These are phyloP conservation scores for Amaranthus hypochondriacus DNA, from an alignment of 148 eudicot genomes.

Conservation along the genomic window DNA sequence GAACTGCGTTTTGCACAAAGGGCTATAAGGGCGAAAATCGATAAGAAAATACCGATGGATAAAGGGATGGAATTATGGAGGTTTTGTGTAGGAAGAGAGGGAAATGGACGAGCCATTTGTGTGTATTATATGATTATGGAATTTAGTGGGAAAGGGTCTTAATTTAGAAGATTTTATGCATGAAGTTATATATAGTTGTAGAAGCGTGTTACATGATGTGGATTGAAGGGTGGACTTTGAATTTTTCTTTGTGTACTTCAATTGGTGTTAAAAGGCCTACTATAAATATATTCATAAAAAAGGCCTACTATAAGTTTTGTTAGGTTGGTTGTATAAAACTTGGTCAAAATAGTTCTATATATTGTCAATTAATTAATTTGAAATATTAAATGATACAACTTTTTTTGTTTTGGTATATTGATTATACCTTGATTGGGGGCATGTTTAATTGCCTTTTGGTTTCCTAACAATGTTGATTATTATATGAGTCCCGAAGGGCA, in stretches of 20 bases:
- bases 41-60: slow-evolving; percentile 45
- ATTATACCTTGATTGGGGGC: no score
- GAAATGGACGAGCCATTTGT: slow-evolving; percentile 42
- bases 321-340: slow-evolving; percentile 23
- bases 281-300: background rate
- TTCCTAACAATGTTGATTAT: no score
- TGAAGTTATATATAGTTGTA: background rate
- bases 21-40: slow-evolving; percentile 38
- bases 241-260: background rate
- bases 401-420: no score
- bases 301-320: slow-evolving; percentile 7
- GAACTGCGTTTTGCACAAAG: slow-evolving; percentile 50
- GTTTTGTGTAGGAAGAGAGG: slow-evolving; percentile 13
- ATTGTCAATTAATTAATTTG: background rate
- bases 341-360: slow-evolving; percentile 19
- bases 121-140: background rate
- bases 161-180: background rate
- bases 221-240: background rate
- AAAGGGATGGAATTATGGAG: slow-evolving; percentile 27
- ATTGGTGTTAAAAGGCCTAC: slow-evolving; percentile 4
- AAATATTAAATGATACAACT: no score
- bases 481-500: no score
- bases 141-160: background rate
- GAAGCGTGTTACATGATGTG: background rate
- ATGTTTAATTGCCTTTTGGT: no score